phyloP scores from a whole-genome alignment of 2,329 filamentous ascomycete genomes.

The Sporothrix brasiliensis region DNA sequence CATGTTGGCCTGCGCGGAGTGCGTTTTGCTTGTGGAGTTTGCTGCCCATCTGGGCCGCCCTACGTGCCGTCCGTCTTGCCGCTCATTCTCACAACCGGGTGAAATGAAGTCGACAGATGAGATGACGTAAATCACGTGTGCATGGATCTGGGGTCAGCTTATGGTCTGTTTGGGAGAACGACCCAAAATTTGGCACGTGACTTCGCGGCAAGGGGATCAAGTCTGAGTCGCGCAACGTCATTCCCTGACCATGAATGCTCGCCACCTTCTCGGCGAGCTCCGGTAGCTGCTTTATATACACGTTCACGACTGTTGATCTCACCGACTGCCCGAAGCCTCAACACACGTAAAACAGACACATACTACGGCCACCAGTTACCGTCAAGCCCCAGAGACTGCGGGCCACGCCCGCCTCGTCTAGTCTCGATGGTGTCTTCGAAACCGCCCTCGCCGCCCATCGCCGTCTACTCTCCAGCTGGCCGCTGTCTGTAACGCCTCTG shows the following conservation, averaged over 20 bases:
- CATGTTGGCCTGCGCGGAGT: not conserved
- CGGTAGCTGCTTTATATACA: too few species aligned
- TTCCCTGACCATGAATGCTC: not conserved
- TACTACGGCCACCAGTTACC: not conserved
- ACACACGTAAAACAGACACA: not conserved
- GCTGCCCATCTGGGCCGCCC: not conserved
- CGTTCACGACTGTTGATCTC: not conserved
- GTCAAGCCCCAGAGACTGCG: not conserved
- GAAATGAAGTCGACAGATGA: not conserved
- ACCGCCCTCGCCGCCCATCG: not conserved
- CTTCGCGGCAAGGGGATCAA: not conserved
- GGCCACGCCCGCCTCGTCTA: not conserved
- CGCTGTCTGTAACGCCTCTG: not conserved
- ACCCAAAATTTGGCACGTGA: not conserved
- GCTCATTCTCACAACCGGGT: not conserved
- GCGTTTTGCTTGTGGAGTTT: not conserved
- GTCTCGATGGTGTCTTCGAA: constrained; percentile 18
- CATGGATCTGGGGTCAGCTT: not conserved
- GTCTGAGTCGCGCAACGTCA: constrained; percentile 23
- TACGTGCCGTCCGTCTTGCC: not conserved
- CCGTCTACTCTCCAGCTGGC: constrained; percentile 2
- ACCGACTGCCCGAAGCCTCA: not conserved
- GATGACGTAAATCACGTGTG: constrained; percentile 4
- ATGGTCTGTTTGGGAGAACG: too few species aligned
- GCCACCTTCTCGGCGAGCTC: not conserved